A percentile compares a stretch with the other conserved stretches of the same genome.
Conservation (phyloP, 192 early-diverging fungal species). For the Hyaloraphidium curvatum region DNA sequence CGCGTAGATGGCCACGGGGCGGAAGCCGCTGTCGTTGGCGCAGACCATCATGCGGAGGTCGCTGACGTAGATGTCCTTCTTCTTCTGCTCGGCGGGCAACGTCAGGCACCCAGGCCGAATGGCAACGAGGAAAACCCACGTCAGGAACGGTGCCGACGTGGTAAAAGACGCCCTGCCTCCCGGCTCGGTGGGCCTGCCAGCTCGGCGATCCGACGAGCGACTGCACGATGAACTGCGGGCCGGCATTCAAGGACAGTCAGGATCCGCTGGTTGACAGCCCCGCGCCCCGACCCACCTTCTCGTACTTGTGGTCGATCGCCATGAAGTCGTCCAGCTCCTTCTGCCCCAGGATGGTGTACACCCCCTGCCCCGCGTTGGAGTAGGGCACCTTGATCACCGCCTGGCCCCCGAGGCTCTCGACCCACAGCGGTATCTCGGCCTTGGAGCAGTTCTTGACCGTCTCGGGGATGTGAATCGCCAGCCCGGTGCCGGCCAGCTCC, state of each 20-base stretch:
- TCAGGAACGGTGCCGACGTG: conserved; percentile 82
- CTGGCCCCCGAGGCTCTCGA: conserved; percentile 70
- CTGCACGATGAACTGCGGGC: conserved; percentile 82
- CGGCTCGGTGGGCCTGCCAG: conserved; percentile 46
- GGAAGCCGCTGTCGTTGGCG: conserved; percentile 51
- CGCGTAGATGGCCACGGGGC: conserved; percentile 66
- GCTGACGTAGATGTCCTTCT: conserved; percentile 63
- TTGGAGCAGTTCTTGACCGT: conserved; percentile 70
- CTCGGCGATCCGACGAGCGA: conserved; percentile 70
- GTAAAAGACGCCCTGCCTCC: conserved; percentile 71
- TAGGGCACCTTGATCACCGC: conserved; percentile 74
- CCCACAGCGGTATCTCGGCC: conserved; percentile 60
- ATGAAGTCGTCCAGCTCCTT: conserved; percentile 54
- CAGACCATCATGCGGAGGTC: conserved; percentile 77
- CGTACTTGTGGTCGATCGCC: conserved; percentile 56
- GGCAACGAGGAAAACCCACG: too few species aligned
- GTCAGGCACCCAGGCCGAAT: too few species aligned
- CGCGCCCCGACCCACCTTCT: too few species aligned
- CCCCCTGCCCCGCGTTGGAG: conserved; percentile 69
- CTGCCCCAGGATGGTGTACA: conserved; percentile 71
- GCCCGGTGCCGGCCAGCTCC: conserved; percentile 47
- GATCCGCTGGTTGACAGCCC: too few species aligned
- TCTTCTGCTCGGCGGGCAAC: too few species aligned
- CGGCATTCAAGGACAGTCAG: too few species aligned
- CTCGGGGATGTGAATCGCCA: conserved; percentile 54